A percentile compares a stretch with the other conserved stretches of the same genome.
These are phyloP conservation scores for Nicotiana tabacum DNA, from an alignment of 257 asterid genomes.

Conservation along the genomic window DNA sequence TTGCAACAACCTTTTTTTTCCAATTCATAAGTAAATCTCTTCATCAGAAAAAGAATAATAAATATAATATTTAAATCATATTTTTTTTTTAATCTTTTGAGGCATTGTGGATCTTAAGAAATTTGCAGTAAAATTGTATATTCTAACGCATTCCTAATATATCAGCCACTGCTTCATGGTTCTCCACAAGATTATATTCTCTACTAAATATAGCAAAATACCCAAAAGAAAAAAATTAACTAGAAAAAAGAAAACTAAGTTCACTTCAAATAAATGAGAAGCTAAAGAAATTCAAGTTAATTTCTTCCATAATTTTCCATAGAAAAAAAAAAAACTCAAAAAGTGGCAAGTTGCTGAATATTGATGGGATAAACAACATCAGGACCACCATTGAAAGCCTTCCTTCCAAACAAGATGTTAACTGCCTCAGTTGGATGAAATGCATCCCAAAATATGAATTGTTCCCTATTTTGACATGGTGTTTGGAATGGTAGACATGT, in stretches of 20 bases:
- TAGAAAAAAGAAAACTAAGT: neutral
- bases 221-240: neutral
- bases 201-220: neutral
- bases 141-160: neutral
- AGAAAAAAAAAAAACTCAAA: neutral
- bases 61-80: neutral
- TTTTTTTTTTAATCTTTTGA: neutral
- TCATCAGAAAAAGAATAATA: neutral
- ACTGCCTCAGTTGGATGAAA: conserved; percentile 26
- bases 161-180: neutral
- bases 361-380: conserved; percentile 15
- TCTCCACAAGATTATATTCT: neutral
- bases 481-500: conserved; percentile 26
- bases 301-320: neutral
- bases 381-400: conserved; percentile 12
- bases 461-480: conserved; percentile 20
- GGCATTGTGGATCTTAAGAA: neutral
- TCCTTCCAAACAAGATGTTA: conserved; percentile 16
- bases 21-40: neutral
- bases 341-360: conserved; percentile 18
- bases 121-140: neutral
- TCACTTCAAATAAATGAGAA: neutral
- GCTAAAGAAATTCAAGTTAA: neutral
- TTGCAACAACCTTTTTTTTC: too few relatives aligned
- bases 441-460: conserved; percentile 26